Evolutionary conservation across 495 filamentous ascomycete genomes (phyloP).

Genomic region (Tuber calosporum): DNA sequence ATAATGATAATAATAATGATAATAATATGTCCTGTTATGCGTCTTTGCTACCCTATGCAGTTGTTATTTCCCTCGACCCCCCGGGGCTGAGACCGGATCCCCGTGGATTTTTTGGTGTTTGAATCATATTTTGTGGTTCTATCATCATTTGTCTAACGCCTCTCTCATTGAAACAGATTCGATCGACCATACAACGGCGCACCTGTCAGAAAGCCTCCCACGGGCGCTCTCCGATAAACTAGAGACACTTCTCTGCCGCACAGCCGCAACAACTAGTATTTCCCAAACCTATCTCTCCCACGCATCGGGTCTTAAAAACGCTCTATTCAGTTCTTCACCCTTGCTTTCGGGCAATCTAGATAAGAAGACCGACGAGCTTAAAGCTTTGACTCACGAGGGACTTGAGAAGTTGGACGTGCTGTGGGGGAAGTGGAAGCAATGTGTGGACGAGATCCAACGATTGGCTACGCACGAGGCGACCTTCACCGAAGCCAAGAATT

Average conservation of each 20-base stretch:
- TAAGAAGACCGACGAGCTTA: constrained; percentile 7
- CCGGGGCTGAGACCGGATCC: not conserved
- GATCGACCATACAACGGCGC: constrained; percentile 31
- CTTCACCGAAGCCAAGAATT: not conserved
- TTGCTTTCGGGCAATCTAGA: constrained; percentile 21
- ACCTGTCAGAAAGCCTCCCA: constrained; percentile 27
- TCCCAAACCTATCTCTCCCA: constrained; percentile 18
- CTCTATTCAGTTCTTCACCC: constrained; percentile 16
- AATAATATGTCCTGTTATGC: constrained; percentile 2
- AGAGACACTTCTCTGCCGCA: constrained; percentile 30
- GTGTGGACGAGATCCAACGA: constrained; percentile 20
- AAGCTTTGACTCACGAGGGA: constrained; percentile 16
- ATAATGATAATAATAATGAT: too few relatives aligned
- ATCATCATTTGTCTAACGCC: constrained; percentile 13
- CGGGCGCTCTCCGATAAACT: constrained; percentile 24
- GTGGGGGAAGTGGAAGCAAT: constrained; percentile 20
- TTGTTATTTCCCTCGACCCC: not conserved
- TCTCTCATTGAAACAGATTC: constrained; percentile 26
- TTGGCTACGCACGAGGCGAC: constrained; percentile 16
- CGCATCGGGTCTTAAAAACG: constrained; percentile 21
- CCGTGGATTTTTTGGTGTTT: not conserved
- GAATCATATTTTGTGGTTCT: constrained; percentile 1
- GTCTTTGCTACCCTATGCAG: not conserved
- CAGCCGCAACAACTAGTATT: constrained; percentile 27
- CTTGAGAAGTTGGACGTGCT: constrained; percentile 13